Percentiles rank a stretch among this genome's conserved stretches.
Evolutionary conservation across 495 filamentous ascomycete genomes (phyloP).

Genomic region (Ascodesmis nigricans): DNA sequence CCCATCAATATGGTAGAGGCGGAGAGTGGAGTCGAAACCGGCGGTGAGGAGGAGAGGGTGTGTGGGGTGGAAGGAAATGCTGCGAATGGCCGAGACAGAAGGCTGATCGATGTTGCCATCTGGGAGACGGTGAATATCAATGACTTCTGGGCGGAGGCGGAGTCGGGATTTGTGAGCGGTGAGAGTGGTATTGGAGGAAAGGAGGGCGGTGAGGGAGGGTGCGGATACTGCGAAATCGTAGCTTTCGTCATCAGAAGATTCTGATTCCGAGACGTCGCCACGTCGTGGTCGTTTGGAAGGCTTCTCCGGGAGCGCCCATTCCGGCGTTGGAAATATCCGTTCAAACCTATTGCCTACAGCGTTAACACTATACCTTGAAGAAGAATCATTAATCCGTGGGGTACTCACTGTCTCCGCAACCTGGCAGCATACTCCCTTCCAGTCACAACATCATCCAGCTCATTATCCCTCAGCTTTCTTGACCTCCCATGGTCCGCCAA

Average conservation of each 20-base stretch:
- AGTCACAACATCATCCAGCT: constrained; percentile 63
- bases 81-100: constrained; percentile 43
- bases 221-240: constrained; percentile 39
- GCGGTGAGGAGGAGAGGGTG: constrained; percentile 77
- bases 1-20: constrained; percentile 67
- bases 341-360: constrained; percentile 26
- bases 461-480: constrained; percentile 57
- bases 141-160: constrained; percentile 55
- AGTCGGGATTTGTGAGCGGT: constrained; percentile 16
- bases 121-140: constrained; percentile 58
- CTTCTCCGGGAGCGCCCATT: constrained; percentile 42
- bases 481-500: constrained; percentile 48
- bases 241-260: constrained; percentile 35
- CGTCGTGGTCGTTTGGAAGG: constrained; percentile 31
- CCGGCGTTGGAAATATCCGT: constrained; percentile 53
- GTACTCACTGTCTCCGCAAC: constrained; percentile 46
- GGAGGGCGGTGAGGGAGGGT: constrained; percentile 56
- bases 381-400: neutral
- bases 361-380: neutral
- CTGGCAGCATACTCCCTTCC: constrained; percentile 67
- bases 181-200: constrained; percentile 37
- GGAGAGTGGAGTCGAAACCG: constrained; percentile 61
- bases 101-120: constrained; percentile 32
- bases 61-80: constrained; percentile 69
- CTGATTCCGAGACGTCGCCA: constrained; percentile 27